phyloP scores from a whole-genome alignment of 306 rosid species.

The Trichosanthes truncata region DNA sequence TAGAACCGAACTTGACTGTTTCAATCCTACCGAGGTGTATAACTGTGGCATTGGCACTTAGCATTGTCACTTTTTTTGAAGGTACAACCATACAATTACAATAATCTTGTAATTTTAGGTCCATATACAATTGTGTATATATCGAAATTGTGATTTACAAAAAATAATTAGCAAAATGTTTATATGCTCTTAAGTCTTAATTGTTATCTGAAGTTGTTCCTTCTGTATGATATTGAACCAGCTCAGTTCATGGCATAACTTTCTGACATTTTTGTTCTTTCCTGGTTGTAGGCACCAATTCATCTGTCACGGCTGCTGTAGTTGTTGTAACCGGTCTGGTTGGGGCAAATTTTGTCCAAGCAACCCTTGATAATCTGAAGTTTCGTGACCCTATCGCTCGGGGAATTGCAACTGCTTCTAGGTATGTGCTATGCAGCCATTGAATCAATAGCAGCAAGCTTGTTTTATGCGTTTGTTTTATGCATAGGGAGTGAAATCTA shows the following conservation, averaged over 20 bases:
- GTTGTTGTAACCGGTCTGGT: slow-evolving; percentile 90
- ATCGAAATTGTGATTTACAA: not conserved
- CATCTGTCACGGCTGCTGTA: slow-evolving; percentile 85
- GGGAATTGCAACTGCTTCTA: slow-evolving; percentile 97
- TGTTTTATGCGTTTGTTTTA: not conserved
- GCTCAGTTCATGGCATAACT: not conserved
- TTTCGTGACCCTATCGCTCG: slow-evolving; percentile 90
- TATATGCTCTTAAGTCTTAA: not conserved
- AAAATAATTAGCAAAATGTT: not conserved
- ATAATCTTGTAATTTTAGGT: not conserved
- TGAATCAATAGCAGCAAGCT: not conserved
- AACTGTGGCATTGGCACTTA: slow-evolving; percentile 93
- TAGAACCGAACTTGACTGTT: slow-evolving; percentile 75
- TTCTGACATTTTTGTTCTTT: not conserved
- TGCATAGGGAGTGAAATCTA: not conserved
- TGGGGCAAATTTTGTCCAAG: slow-evolving; percentile 94
- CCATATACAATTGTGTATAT: not conserved
- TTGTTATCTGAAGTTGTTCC: not conserved
- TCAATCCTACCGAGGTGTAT: slow-evolving; percentile 90
- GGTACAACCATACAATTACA: slow-evolving; percentile 35
- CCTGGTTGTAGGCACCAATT: slow-evolving; percentile 55
- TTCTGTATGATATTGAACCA: not conserved
- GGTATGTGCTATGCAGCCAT: slow-evolving; percentile 31
- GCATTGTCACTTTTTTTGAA: slow-evolving; percentile 85
- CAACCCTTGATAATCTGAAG: slow-evolving; percentile 58